These are phyloP conservation scores for Penicillium sp. DNA, from an alignment of 2,329 filamentous ascomycete genomes.

Conservation along the genomic window DNA sequence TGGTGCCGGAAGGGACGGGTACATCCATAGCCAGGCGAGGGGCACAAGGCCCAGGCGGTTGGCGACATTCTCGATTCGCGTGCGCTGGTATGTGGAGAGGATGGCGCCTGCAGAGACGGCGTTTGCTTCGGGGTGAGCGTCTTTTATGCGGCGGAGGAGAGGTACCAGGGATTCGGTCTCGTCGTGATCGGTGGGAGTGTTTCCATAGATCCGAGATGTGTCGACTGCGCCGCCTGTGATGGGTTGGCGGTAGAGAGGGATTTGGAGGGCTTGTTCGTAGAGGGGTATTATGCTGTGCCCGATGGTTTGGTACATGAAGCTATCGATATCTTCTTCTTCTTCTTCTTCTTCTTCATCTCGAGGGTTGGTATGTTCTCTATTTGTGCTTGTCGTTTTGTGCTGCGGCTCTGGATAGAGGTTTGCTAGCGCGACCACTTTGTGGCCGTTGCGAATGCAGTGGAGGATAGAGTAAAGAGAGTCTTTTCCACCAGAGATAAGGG, in stretches of 20 bases:
- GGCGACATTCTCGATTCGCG: conserved; percentile 89
- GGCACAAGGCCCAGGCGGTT: conserved; percentile 77
- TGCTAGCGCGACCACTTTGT: conserved; percentile 80
- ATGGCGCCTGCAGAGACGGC: conserved; percentile 90
- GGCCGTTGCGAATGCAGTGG: conserved; percentile 83
- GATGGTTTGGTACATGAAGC: conserved; percentile 99
- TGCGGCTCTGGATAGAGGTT: conserved; percentile 69
- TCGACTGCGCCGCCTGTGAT: conserved; percentile 73
- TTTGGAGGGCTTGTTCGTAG: conserved; percentile 72
- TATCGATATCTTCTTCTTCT: conserved; percentile 71
- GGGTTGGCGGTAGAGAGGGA: conserved; percentile 79
- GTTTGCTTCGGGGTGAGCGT: conserved; percentile 73
- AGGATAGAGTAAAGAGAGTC: conserved; percentile 93
- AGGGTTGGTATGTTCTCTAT: neutral
- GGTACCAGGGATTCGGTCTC: conserved; percentile 86
- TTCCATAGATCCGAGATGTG: conserved; percentile 67
- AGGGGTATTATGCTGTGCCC: conserved; percentile 84
- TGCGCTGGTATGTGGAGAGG: conserved; percentile 91
- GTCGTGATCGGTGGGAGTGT: conserved; percentile 51
- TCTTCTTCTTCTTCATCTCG: conserved; percentile 34
- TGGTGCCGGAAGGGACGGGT: conserved; percentile 65
- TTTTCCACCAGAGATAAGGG: conserved; percentile 92
- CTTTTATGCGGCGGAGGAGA: conserved; percentile 66
- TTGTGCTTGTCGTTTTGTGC: neutral
- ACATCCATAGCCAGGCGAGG: conserved; percentile 90